phyloP scores from a whole-genome alignment of 2,329 filamentous ascomycete species.

The Neoascochyta sp. region DNA sequence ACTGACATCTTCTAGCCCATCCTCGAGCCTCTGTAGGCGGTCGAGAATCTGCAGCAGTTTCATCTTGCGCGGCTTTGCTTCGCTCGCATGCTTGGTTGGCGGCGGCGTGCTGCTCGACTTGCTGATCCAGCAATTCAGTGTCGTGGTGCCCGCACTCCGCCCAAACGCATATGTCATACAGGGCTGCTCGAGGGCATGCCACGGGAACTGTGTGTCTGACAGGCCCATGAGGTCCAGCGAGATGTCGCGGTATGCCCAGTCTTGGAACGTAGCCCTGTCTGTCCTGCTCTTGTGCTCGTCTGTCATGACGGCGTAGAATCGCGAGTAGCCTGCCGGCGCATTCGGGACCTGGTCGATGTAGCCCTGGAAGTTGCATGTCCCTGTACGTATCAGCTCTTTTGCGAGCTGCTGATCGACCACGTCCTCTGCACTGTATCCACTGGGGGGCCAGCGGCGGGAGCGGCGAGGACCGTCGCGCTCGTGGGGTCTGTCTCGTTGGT shows the following conservation, averaged over 20 bases:
- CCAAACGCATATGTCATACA: constrained; percentile 68
- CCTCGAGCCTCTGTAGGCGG: constrained; percentile 42
- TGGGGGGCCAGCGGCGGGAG: constrained; percentile 40
- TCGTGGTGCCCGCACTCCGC: constrained; percentile 64
- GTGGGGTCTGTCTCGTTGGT: no score
- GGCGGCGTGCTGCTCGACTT: constrained; percentile 56
- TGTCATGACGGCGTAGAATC: constrained; percentile 42
- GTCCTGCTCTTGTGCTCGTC: constrained; percentile 37
- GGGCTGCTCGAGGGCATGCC: constrained; percentile 71
- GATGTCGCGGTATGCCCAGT: constrained; percentile 36
- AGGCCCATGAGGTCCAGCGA: constrained; percentile 38
- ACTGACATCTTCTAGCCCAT: constrained; percentile 44
- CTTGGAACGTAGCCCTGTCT: constrained; percentile 36
- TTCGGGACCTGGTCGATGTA: constrained; percentile 38
- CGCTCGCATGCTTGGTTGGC: constrained; percentile 56
- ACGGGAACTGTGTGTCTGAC: constrained; percentile 49
- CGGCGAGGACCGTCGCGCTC: constrained; percentile 36
- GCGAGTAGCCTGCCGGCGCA: constrained; percentile 35
- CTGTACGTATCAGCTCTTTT: constrained; percentile 38
- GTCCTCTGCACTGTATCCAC: constrained; percentile 34
- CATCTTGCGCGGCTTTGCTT: constrained; percentile 58
- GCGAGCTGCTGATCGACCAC: constrained; percentile 31
- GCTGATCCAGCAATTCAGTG: constrained; percentile 65
- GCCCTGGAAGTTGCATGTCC: constrained; percentile 41
- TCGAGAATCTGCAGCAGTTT: constrained; percentile 50